Percentiles rank a stretch among this genome's conserved stretches.
phyloP scores from a whole-genome alignment of 106 monocot species.

The Triglochin maritima region DNA sequence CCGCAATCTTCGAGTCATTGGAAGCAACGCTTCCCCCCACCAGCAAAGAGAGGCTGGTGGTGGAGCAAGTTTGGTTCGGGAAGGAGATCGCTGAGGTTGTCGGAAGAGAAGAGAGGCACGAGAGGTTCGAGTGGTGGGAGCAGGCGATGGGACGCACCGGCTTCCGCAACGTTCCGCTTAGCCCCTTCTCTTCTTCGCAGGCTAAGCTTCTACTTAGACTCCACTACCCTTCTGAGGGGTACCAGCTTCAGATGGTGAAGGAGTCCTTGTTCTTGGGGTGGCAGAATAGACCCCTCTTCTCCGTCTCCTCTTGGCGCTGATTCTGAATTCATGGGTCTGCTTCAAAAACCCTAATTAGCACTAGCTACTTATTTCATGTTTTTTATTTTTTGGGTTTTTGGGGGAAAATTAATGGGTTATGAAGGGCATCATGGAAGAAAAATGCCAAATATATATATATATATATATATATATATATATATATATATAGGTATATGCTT shows the following conservation, averaged over 20 bases:
- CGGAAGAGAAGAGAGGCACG: constrained; percentile 29
- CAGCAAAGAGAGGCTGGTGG: constrained; percentile 50
- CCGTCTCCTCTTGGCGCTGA: constrained; percentile 91
- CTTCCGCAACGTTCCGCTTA: constrained; percentile 24
- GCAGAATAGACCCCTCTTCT: constrained; percentile 80
- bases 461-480: too few species aligned
- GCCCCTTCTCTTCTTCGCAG: constrained; percentile 70
- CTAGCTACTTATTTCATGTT: too few species aligned
- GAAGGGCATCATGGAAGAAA: too few species aligned
- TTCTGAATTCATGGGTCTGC: not conserved
- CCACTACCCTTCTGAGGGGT: constrained; percentile 91
- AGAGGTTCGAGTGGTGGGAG: constrained; percentile 66
- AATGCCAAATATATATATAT: too few species aligned
- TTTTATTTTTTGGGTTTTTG: too few species aligned
- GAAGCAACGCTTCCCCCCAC: constrained; percentile 81
- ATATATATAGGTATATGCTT: too few species aligned
- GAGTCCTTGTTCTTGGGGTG: constrained; percentile 77
- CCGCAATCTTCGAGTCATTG: constrained; percentile 74
- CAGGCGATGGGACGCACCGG: constrained; percentile 34
- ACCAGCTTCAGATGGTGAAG: constrained; percentile 45
- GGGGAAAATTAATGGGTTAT: too few species aligned
- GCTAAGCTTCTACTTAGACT: constrained; percentile 70
- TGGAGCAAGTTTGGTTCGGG: constrained; percentile 74
- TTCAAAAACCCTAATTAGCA: too few species aligned
- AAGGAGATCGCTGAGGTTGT: constrained; percentile 58